Percentiles rank a stretch among this genome's conserved stretches.
Evolutionary conservation across 768 basidiomycete genomes (phyloP).

Genomic region (Auricularia auricula-judae): DNA sequence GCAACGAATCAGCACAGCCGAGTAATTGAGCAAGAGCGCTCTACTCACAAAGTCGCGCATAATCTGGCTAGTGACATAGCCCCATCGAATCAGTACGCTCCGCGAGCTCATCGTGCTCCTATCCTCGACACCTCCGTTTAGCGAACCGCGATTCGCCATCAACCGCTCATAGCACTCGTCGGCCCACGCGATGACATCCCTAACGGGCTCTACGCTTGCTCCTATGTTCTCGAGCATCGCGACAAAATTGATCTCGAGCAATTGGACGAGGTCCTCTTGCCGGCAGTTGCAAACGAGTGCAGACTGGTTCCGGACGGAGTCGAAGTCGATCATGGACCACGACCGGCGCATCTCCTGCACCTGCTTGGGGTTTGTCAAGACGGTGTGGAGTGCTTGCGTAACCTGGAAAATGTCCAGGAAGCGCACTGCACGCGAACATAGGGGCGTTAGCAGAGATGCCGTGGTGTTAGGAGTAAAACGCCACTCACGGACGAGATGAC

Average conservation of each 20-base stretch:
- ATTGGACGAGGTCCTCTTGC: constrained; percentile 77
- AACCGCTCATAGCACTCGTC: constrained; percentile 81
- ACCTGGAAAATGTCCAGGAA: constrained; percentile 90
- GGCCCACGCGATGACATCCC: constrained; percentile 84
- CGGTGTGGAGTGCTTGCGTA: constrained; percentile 79
- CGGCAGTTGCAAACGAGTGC: constrained; percentile 88
- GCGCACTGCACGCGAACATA: constrained; percentile 43
- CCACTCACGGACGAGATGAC: constrained; percentile 75
- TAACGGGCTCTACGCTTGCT: constrained; percentile 69
- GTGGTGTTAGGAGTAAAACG: not conserved
- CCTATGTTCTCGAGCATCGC: constrained; percentile 57
- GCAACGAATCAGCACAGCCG: constrained; percentile 3
- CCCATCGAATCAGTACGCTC: constrained; percentile 82
- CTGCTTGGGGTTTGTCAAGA: constrained; percentile 79
- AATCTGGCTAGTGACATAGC: constrained; percentile 85
- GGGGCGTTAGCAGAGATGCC: constrained; percentile 1
- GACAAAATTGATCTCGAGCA: constrained; percentile 78
- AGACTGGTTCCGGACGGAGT: constrained; percentile 86
- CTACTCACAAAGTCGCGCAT: constrained; percentile 76
- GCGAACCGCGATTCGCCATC: constrained; percentile 56
- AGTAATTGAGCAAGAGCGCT: not conserved
- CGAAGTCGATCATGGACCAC: constrained; percentile 83
- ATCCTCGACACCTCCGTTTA: constrained; percentile 48
- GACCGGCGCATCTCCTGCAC: constrained; percentile 77
- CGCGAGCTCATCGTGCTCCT: constrained; percentile 74